Conservation (phyloP, 352 stramenopile genomes). For the Peronospora belbahrii region DNA sequence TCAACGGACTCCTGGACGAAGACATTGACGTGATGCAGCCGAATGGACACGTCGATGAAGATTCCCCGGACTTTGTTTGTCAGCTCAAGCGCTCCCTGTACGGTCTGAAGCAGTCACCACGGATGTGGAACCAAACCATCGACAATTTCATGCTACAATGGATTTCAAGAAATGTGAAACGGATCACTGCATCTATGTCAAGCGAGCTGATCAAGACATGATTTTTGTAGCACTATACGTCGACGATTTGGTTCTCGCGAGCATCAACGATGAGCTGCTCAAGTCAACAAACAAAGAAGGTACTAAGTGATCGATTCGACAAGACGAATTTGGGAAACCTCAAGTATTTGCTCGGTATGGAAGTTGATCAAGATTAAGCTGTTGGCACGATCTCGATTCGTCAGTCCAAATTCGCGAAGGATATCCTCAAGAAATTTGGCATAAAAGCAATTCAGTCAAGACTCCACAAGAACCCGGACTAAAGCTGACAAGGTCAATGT, state of each 20-base stretch:
- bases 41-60: background rate
- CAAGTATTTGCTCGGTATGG: background rate
- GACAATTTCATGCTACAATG: background rate
- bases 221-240: conserved; percentile 13
- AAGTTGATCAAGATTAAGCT: background rate
- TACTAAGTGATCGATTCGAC: background rate
- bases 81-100: background rate
- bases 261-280: conserved; percentile 5
- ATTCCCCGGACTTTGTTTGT: background rate
- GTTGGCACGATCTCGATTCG: too few species aligned
- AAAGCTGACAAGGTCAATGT: background rate
- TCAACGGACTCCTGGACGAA: conserved; percentile 9
- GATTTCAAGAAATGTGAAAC: conserved; percentile 2
- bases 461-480: background rate
- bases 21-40: conserved; percentile 6
- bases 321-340: background rate
- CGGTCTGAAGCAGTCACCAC: conserved; percentile 1
- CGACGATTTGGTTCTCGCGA: conserved; percentile 7
- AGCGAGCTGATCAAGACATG: conserved; percentile 8
- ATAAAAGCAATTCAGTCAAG: background rate
- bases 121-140: conserved; percentile 1
- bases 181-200: conserved; percentile 9
- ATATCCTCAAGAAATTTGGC: background rate
- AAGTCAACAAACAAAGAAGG: background rate
- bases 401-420: background rate